Evolutionary conservation across 129 eudicot genomes (phyloP), one percentile per base, ranked within the genome.

Genomic region (Flaveria ramosissima): DNA sequence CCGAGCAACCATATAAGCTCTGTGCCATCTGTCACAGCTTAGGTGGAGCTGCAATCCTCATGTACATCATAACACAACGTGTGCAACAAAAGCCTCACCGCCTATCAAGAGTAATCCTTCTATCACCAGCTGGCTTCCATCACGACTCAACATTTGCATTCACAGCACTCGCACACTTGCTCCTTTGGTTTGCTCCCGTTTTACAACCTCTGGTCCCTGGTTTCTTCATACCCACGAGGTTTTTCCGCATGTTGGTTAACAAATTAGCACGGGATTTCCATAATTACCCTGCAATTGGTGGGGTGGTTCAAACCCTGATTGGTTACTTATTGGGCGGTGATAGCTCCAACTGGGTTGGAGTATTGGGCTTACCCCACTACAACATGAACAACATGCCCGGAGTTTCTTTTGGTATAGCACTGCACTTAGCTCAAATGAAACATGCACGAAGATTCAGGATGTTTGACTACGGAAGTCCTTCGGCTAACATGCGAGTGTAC

Each of bases 371-470:
- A 56, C 96, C 97, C 0, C 98, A 94, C 77, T 94, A 94, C 78
- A 94, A 94, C 61, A 91, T 94, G 97, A 94, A 94, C 57, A 92
- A 94, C 76, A 94, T 94, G 98, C 98, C 98, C 0, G 98, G 97
- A 6, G 93, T 94, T 11, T 88, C 98, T 2, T 91, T 89, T 36
- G 86, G 86, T 8, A 90, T 94, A 43, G 92, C 96, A 7, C 92
- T 87, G 10, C 98, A 94, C 78, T 83, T 94, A 57, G 90, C 98
- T 21, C 98, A 94, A 77, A 84, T 94, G 84, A 86, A 89, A 79
- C 93, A 70, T 0, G 27, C 92, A 0, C 77, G 79, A 13, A 91
- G 51, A 67, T 94, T 94, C 56, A 45, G 73, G 32, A 89, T 94
- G 98, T 94, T 89, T 41, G 97, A 94, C 71, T 94, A 91, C 13